Evolutionary conservation across 1,139 yeast genomes (phyloP), one percentile per base, ranked within the genome.

Genomic region (Blastobotrys apis): DNA sequence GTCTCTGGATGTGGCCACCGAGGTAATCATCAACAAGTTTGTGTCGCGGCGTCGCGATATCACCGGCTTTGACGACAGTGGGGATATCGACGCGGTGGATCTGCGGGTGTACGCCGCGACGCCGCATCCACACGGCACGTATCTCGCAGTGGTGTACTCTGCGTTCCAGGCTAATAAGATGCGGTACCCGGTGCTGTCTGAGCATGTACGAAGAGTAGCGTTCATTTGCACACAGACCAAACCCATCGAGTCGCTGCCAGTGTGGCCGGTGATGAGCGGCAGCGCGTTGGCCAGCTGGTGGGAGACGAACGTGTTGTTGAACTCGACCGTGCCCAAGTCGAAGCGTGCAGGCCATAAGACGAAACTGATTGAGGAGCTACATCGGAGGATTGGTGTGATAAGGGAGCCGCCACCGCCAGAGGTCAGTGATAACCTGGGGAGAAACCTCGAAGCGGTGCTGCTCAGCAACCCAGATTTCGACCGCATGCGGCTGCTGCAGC

Each of bases 121-220:
- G 8, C 37, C 46, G 9, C 56, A 55, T 43, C 55, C 55, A 2
- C 53, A 53, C 26, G 54, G 52, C 6, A 45, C 48, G 10, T 53
- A 53, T 22, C 29, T 45, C 33, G 55, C 53, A 1, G 23, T 55
- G 9, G 50, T 48, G 10, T 55, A 55, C 37, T 45, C 49, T 2
- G 31, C 52, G n/a, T 41, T 37, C 15, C 57, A 53, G 16, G 50
- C 45, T 12, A 45, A 49, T 9, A 48, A 41, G 35, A 45, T 55
- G 25, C 39, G 56, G 23, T 55, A 46, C 42, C 57, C 57, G 10
- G 53, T 55, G 9, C 36, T 41, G 17, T 55, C 58, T 4, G 57
- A 53, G 37, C 52, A 47, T 27, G 44, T 50, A 3, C 44, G 49
- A 25, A 38, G 58, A 30, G 27, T 55, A 39, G 21, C 47, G 38